Percentiles rank a stretch among this genome's conserved stretches.
These are phyloP conservation scores for Podaxis rugospora DNA, from an alignment of 768 basidiomycete genomes.

Conservation along the genomic window DNA sequence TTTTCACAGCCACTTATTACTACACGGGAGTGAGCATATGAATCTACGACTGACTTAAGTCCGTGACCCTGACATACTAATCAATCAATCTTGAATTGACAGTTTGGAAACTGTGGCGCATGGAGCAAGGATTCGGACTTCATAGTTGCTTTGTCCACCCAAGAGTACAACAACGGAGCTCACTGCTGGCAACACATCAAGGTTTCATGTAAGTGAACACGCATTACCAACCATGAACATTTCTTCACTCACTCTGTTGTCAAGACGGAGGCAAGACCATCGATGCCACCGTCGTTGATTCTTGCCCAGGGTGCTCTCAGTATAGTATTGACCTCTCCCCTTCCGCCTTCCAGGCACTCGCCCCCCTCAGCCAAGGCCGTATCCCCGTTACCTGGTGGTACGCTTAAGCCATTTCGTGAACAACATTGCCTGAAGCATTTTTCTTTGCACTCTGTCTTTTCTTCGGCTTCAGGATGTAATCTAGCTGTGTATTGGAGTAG, in stretches of 20 bases:
- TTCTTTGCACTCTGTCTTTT: neutral
- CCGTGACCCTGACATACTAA: neutral
- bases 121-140: conserved; percentile 17
- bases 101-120: conserved; percentile 23
- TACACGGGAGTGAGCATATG: conserved; percentile 17
- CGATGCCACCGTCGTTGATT: conserved; percentile 22
- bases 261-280: conserved; percentile 23
- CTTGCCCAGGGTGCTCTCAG: conserved; percentile 24
- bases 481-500: neutral
- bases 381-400: conserved; percentile 24
- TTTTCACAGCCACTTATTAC: conserved; percentile 19
- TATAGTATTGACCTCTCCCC: conserved; percentile 24
- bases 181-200: conserved; percentile 21
- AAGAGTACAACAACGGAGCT: conserved; percentile 16
- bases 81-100: neutral
- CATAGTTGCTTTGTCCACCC: conserved; percentile 21
- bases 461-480: neutral
- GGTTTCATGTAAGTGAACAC: conserved; percentile 18
- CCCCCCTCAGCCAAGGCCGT: conserved; percentile 19
- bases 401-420: conserved; percentile 3
- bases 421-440: neutral
- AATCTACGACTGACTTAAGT: neutral
- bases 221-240: neutral
- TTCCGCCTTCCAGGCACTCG: conserved; percentile 23
- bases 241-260: neutral